Evolutionary conservation across 305 asterid species (phyloP).

Genomic region (Ajuga reptans): DNA sequence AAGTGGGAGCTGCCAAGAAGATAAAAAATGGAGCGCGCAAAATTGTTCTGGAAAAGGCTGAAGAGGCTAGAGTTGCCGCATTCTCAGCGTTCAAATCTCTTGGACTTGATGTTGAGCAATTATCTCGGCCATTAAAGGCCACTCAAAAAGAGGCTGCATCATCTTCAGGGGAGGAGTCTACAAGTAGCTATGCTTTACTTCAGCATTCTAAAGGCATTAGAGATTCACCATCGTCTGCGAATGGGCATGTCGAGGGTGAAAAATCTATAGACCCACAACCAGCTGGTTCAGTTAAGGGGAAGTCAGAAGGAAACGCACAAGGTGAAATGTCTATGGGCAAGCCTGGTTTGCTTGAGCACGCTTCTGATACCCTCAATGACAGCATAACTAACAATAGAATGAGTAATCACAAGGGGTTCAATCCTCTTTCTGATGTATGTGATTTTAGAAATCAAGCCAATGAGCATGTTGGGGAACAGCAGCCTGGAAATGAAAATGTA

Average conservation of each 20-base stretch:
- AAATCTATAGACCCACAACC: slow-evolving; percentile 28
- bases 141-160: slow-evolving; percentile 38
- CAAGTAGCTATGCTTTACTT: slow-evolving; percentile 47
- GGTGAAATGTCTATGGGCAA: slow-evolving; percentile 29
- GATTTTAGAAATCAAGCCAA: slow-evolving; percentile 24
- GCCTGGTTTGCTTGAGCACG: slow-evolving; percentile 30
- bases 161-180: slow-evolving; percentile 67
- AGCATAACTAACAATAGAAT: slow-evolving; percentile 27
- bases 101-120: slow-evolving; percentile 65
- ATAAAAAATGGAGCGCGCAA: slow-evolving; percentile 90
- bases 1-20: slow-evolving; percentile 83
- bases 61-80: slow-evolving; percentile 94
- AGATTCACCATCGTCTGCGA: slow-evolving; percentile 23
- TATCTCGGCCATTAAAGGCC: slow-evolving; percentile 49
- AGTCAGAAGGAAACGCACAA: slow-evolving; percentile 23
- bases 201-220: slow-evolving; percentile 28
- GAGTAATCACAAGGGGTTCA: slow-evolving; percentile 23
- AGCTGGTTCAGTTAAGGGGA: slow-evolving; percentile 27
- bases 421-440: slow-evolving; percentile 27
- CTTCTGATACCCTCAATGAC: slow-evolving; percentile 25
- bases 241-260: slow-evolving; percentile 30
- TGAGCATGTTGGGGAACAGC: slow-evolving; percentile 29
- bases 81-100: slow-evolving; percentile 89
- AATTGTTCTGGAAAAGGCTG: slow-evolving; percentile 95
- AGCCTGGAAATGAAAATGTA: slow-evolving; percentile 28